Conservation (phyloP, 129 eudicot genomes). For the Calendula officinalis region DNA sequence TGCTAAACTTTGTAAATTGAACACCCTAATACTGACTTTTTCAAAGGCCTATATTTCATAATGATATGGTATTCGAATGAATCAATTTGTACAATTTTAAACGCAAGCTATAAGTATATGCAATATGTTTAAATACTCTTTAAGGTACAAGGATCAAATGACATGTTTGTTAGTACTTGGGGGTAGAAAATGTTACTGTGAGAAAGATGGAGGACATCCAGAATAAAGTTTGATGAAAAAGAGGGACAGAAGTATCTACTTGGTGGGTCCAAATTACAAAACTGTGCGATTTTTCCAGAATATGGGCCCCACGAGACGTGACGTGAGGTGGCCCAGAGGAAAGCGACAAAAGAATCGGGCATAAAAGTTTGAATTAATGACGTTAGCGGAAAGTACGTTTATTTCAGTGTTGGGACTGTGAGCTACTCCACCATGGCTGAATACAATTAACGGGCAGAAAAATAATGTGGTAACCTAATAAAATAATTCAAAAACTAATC, state of each 20-base stretch:
- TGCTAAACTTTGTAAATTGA: no score
- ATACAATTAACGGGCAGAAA: no score
- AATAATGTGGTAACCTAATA: no score
- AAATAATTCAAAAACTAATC: no score
- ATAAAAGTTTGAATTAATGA: constrained; percentile 24
- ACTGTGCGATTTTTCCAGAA: constrained; percentile 22
- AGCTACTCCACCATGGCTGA: constrained; percentile 17
- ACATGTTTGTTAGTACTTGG: neutral
- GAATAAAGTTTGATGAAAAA: constrained; percentile 16
- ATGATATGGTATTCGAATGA: no score
- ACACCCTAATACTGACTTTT: no score
- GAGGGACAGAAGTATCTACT: constrained; percentile 11
- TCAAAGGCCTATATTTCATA: no score
- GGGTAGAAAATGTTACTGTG: constrained; percentile 6
- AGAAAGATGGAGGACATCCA: neutral
- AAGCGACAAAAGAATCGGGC: constrained; percentile 32
- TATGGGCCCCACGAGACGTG: constrained; percentile 18
- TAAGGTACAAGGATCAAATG: neutral
- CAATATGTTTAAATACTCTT: neutral
- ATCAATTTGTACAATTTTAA: no score
- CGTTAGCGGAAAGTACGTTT: constrained; percentile 16
- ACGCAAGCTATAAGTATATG: no score
- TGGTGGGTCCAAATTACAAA: constrained; percentile 10
- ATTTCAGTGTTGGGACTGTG: neutral
- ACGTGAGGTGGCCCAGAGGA: constrained; percentile 8